Evolutionary conservation across 331 rosid species (phyloP), one percentile per base, ranked within the genome.

Genomic region (Ulmus americana): DNA sequence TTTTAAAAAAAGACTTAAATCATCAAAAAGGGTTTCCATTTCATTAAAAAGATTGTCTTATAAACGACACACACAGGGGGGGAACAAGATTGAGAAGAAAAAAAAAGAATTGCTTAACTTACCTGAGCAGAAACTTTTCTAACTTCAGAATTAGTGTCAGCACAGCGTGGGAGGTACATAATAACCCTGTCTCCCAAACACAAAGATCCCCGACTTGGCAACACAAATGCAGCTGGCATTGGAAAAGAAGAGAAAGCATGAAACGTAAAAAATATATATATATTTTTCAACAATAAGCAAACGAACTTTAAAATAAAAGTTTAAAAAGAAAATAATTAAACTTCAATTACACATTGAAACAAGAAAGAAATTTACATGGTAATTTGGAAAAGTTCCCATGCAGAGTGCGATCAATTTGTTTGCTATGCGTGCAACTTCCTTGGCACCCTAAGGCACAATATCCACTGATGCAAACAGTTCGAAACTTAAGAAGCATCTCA

Each of bases 401-500:
- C 63, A 88, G 61, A 61, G 82, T 74, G 18, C 82, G 88, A 68
- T 89, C 98, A 66, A 80, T 73, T 80, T 83, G 86, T 84, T 85
- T 85, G 82, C 71, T 82, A 79, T 92, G 98, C 8, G 72, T 73
- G 71, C 94, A 88, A 77, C 79, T 85, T 76, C 96, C 97, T 59
- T 77, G 94, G 84, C 96, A 86, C 58, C 98, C 96, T 65, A 88
- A 39, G 48, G 94, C 85, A 67, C 98, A 86, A 74, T 86, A 79
- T 61, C 95, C 98, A 50, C 88, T 80, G 55, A 84, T 80, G 83
- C 98, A 92, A 73, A 86, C 84, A 74, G 77, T 79, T 59, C 81
- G 87, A 77, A 92, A 92, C 84, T 89, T 92, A 80, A 89, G 91
- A 83, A 92, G 95, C 86, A 92, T 83, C 88, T 86, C 91, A 77